Conservation (phyloP, 495 filamentous ascomycete species). For the Margaritispora aquatica region DNA sequence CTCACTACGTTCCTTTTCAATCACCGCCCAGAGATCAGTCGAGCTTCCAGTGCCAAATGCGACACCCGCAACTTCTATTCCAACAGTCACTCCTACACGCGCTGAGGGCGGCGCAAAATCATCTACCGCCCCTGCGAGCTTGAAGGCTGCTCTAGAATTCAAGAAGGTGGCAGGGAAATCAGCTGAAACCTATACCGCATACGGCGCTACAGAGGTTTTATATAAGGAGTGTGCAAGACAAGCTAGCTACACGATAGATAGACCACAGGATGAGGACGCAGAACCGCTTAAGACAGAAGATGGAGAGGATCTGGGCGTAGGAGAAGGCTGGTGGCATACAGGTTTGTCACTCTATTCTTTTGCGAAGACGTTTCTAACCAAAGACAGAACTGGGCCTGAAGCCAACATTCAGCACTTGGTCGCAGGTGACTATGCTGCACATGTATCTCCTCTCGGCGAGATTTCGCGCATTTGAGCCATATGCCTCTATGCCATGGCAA, state of each 20-base stretch:
- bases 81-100: slow-evolving; percentile 2
- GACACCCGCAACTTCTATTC: slow-evolving; percentile 8
- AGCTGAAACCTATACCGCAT: slow-evolving; percentile 59
- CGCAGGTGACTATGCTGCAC: slow-evolving; percentile 91
- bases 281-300: slow-evolving; percentile 58
- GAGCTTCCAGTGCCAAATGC: slow-evolving; percentile 8
- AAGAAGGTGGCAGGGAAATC: slow-evolving; percentile 1
- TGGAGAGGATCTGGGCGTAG: slow-evolving; percentile 73
- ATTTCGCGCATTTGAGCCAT: slow-evolving; percentile 62
- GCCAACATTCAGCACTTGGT: slow-evolving; percentile 90
- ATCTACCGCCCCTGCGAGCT: background rate
- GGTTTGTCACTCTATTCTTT: slow-evolving; percentile 42
- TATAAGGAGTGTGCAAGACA: slow-evolving; percentile 71
- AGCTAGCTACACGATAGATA: slow-evolving; percentile 66
- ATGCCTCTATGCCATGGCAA: slow-evolving; percentile 56
- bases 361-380: background rate
- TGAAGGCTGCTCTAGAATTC: background rate
- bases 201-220: slow-evolving; percentile 68
- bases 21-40: background rate
- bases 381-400: slow-evolving; percentile 40
- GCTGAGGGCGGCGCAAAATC: slow-evolving; percentile 4
- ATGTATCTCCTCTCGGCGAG: slow-evolving; percentile 92
- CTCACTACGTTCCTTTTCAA: slow-evolving; percentile 11
- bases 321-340: slow-evolving; percentile 75
- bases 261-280: slow-evolving; percentile 44